Base-by-base conservation (phyloP, 768 basidiomycete species). In the Phylloporus scabripes region DNA sequence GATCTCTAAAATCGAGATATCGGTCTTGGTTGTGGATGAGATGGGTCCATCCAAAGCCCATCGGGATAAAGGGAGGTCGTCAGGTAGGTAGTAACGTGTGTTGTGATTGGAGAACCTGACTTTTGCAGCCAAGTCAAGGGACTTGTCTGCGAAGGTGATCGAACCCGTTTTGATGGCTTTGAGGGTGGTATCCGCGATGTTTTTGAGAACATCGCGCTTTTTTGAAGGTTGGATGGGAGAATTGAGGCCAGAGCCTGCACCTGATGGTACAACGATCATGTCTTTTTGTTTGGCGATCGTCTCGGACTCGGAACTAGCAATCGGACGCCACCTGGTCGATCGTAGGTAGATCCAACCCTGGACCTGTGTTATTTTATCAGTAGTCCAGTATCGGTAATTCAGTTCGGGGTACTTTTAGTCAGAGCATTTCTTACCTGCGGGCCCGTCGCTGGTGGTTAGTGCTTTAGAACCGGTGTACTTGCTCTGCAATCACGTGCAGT, bases 1-100 rank as follows among this genome's bases (percentile, higher is more conserved):
- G 7, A 80, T 75, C 59, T 86, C 79, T 8, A 79, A 65, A 36
- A 85, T 62, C 9, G 76, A 75, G 18, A 81, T 65, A 33, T 75
- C 62, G 5, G 68, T 52, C 43, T 53, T 50, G 17, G 59, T 42
- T 20, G 49, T 33, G 39, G 53, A 44, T 18, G 29, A 45, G 26
- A 11, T 45, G 20, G 59, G 56, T 2, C 46, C 38, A 2, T 59
- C 47, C 33, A 52, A 48, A 14, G 60, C 36, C 83, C 83, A 85
- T 28, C 65, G 54, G 4, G 76, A 73, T 0, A 81, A 66, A 2
- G 69, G 44, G 2, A 72, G 73, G 31, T 80, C 73, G 24, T 63
- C 48, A 2, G 79, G 75, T 0, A 73, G 60, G 53, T 79, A 84
- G 59, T 76, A 84, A 23, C 65, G 64, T 0, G 83, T 84, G 45